These are phyloP conservation scores for Didymella pomorum DNA, from an alignment of 2,329 filamentous ascomycete species.

Conservation along the genomic window DNA sequence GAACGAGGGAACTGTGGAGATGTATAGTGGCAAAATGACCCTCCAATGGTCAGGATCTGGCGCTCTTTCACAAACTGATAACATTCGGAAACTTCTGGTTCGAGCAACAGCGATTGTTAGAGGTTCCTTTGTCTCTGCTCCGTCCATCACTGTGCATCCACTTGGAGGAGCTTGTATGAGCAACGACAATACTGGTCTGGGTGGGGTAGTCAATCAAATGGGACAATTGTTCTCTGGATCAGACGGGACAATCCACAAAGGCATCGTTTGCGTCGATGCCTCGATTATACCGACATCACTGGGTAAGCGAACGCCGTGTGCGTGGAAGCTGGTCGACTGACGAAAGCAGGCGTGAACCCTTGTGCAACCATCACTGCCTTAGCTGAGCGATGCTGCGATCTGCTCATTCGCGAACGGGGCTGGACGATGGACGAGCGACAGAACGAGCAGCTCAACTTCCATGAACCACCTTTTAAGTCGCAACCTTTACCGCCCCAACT, in stretches of 20 bases:
- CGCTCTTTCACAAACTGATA: neutral
- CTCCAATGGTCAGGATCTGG: slow-evolving; percentile 47
- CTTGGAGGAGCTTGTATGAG: slow-evolving; percentile 73
- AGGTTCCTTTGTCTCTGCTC: slow-evolving; percentile 67
- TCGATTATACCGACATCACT: slow-evolving; percentile 6
- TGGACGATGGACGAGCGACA: slow-evolving; percentile 52
- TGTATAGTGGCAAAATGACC: slow-evolving; percentile 67
- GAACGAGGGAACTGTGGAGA: slow-evolving; percentile 66
- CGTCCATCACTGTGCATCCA: slow-evolving; percentile 72
- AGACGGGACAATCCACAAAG: slow-evolving; percentile 53
- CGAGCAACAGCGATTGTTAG: slow-evolving; percentile 59
- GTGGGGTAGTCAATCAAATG: slow-evolving; percentile 68
- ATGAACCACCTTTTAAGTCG: neutral
- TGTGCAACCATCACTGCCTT: slow-evolving; percentile 74
- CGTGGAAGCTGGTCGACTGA: neutral
- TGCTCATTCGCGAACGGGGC: slow-evolving; percentile 38
- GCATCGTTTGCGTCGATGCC: slow-evolving; percentile 6
- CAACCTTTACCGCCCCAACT: neutral
- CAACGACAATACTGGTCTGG: slow-evolving; percentile 62
- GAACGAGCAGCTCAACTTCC: neutral
- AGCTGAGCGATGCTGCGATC: slow-evolving; percentile 68
- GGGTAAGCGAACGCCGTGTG: neutral
- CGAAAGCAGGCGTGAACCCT: slow-evolving; percentile 62
- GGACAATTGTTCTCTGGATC: slow-evolving; percentile 67
- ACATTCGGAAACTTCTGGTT: neutral